Evolutionary conservation across 2,329 filamentous ascomycete genomes (phyloP), one percentile per base, ranked within the genome.

Genomic region (Thielaviopsis euricoi): DNA sequence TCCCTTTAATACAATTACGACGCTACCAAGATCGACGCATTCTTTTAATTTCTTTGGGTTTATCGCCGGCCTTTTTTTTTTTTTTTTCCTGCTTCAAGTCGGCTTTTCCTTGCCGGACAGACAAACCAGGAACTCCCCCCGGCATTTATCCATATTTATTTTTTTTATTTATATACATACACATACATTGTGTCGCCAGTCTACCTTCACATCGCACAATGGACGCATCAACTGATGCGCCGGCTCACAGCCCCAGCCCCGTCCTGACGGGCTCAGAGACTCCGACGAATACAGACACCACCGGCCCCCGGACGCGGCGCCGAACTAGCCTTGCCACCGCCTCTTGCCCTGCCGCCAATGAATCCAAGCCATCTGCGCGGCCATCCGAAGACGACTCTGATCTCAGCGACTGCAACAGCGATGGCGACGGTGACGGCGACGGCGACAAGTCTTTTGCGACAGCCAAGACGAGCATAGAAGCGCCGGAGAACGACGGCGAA

Each of bases 331-430:
- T 33, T 33, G 29, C 29, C 29, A 33, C 2, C 29, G 29, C 29
- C 29, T 6, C 29, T 10, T 6, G 25, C 15, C 7, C n/a, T 29
- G 48, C 26, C 49, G 37, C 21, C 46, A 52, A 33, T 21, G 25
- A 52, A 10, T 10, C 29, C 29, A 6, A 33, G 29, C 29, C 4
- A 33, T 6, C 9, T 10, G 29, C 12, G 29, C 29, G 29, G 29
- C 29, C 29, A 33, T 6, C 29, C 40, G 59, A 58, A 4, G 53
- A 55, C n/a, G 79, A 83, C 64, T 85, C 82, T 56, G 82, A 85
- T 67, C 72, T 85, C 33, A 84, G 81, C 70, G 82, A 85, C 57
- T 73, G 84, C 56, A 81, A 84, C 62, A 77, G 7, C 53, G 23
- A 22, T 17, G 19, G 19, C 23, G 10, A 23, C 21, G 10, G 3